These are phyloP conservation scores for Aspergillus cavernicola DNA, from an alignment of 495 filamentous ascomycete species.

Conservation along the genomic window DNA sequence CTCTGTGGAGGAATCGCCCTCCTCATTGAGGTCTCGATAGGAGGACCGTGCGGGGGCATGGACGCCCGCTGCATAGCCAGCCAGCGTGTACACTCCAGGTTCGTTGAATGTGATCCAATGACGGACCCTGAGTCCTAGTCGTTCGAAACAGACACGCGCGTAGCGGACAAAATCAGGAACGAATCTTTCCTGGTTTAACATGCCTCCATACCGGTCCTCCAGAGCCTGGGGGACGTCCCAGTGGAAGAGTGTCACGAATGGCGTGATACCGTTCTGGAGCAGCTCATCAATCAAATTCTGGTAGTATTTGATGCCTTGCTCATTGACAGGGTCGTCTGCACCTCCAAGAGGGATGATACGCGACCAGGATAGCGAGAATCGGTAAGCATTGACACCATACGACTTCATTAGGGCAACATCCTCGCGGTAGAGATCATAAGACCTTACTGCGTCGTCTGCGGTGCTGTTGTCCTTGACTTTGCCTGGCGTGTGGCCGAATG, in stretches of 20 bases:
- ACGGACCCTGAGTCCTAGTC: conserved; percentile 42
- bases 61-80: conserved; percentile 47
- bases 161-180: conserved; percentile 45
- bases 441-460: conserved; percentile 63
- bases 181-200: conserved; percentile 42
- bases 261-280: conserved; percentile 40
- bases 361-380: conserved; percentile 70
- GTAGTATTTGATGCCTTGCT: conserved; percentile 44
- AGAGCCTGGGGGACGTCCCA: conserved; percentile 47
- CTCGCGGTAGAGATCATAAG: conserved; percentile 64
- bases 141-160: conserved; percentile 42
- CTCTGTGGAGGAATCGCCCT: conserved; percentile 45
- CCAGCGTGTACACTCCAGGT: conserved; percentile 40
- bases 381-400: conserved; percentile 60
- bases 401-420: conserved; percentile 70
- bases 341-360: conserved; percentile 58
- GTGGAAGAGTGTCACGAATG: conserved; percentile 49
- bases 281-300: conserved; percentile 42
- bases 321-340: conserved; percentile 32
- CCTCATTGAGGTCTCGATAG: conserved; percentile 39
- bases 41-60: conserved; percentile 45
- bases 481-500: conserved; percentile 62
- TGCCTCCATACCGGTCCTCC: conserved; percentile 45
- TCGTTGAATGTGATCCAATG: conserved; percentile 53
- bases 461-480: conserved; percentile 66